Conservation (phyloP, 148 eudicot species). For the Fagopyrum esculentum region DNA sequence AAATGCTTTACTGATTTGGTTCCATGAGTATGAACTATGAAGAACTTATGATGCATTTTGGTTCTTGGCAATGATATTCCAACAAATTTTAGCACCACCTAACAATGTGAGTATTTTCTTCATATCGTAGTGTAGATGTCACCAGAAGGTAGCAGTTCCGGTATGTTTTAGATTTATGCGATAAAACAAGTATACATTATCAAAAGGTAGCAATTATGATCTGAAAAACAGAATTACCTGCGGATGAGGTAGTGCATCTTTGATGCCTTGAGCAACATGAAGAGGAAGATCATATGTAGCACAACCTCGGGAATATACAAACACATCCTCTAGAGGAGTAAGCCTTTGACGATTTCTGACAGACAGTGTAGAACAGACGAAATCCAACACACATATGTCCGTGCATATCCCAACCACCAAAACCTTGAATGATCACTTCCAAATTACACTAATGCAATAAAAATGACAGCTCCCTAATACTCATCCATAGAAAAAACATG, state of each 20-base stretch:
- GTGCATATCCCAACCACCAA: conserved; percentile 94
- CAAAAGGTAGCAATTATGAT: neutral
- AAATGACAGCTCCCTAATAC: neutral
- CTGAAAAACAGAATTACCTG: conserved; percentile 42
- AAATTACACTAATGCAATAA: neutral
- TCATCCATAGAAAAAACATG: conserved; percentile 15
- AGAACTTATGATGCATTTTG: neutral
- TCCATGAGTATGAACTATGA: neutral
- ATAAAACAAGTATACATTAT: neutral
- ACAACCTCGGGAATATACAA: conserved; percentile 79
- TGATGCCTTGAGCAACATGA: conserved; percentile 43
- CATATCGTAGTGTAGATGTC: no score
- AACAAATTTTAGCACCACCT: neutral
- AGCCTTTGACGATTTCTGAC: conserved; percentile 84
- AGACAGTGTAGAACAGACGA: conserved; percentile 70
- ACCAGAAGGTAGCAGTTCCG: neutral
- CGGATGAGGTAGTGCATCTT: conserved; percentile 69
- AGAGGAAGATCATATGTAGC: conserved; percentile 86
- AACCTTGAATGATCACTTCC: conserved; percentile 31
- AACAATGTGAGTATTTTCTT: no score
- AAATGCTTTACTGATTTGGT: neutral
- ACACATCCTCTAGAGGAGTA: conserved; percentile 66
- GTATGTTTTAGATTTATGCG: neutral
- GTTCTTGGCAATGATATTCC: neutral
- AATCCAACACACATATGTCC: conserved; percentile 86